These are phyloP conservation scores for Umbellularia californica DNA, from an alignment of 164 flowering plant species.

Conservation along the genomic window DNA sequence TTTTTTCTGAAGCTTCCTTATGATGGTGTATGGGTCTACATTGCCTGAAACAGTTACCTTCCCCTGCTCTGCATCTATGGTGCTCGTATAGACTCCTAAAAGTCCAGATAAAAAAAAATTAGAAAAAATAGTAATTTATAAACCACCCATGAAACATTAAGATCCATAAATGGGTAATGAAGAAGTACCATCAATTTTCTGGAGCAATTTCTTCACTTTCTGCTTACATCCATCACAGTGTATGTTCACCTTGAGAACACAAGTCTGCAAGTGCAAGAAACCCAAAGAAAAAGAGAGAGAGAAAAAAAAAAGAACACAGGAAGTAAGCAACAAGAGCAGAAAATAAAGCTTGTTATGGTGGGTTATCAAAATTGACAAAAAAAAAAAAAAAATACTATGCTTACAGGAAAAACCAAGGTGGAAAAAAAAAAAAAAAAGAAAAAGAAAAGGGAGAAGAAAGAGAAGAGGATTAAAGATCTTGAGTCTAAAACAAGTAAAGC, in stretches of 20 bases:
- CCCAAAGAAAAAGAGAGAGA: background rate
- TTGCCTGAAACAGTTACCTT: slow-evolving; percentile 87
- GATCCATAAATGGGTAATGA: background rate
- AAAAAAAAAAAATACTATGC: background rate
- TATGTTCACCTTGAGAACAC: slow-evolving; percentile 77
- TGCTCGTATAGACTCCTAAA: slow-evolving; percentile 68
- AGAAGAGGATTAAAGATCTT: slow-evolving; percentile 1
- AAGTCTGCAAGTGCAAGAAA: slow-evolving; percentile 51
- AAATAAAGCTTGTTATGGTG: background rate
- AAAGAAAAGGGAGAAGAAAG: background rate
- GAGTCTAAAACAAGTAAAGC: slow-evolving; percentile 8
- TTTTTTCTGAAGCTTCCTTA: slow-evolving; percentile 68
- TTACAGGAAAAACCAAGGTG: background rate
- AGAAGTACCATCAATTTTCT: slow-evolving; percentile 68
- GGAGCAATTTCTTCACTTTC: slow-evolving; percentile 78
- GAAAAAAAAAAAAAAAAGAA: background rate
- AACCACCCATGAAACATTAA: background rate
- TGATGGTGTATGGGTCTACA: slow-evolving; percentile 57
- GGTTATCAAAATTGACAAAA: background rate
- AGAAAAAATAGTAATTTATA: background rate
- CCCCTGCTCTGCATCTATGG: slow-evolving; percentile 74
- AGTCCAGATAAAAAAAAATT: background rate
- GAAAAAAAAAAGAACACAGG: background rate
- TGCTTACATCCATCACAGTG: slow-evolving; percentile 88
- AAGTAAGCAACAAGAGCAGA: slow-evolving; percentile 10